Evolutionary conservation across 1,284 basidiomycete genomes (phyloP), one percentile per base, ranked within the genome.

Genomic region (Fomitopsis betulina): DNA sequence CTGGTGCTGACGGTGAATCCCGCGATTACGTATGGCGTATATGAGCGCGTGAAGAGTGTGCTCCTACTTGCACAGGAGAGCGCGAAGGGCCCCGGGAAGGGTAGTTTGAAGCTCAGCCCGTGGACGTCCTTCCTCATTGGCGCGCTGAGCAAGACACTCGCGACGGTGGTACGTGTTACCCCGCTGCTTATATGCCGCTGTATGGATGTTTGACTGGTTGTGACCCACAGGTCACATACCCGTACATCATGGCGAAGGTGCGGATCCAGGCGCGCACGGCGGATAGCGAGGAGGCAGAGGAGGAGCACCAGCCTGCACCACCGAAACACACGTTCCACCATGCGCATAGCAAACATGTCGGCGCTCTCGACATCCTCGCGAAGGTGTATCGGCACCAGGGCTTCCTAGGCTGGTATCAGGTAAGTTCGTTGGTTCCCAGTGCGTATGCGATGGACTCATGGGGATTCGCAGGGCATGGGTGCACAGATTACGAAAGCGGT

Each of bases 11-110:
- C 95, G 37, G 86, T 92, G 55, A 99, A 99, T 75, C 97, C 97
- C 2, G 96, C 97, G 21, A 98, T 99, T 75, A 99, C 97, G 1
- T 99, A 99, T 72, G 97, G 97, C 54, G 82, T 91, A 39, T 99
- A 94, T 70, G 96, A 99, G 77, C 84, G 95, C 54, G 81, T 97
- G 61, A 98, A 98, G 79, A 83, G 78, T 60, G 60, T 88, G 8
- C 69, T 89, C 30, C 72, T 89, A 21, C 71, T 83, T 40, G 82
- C 85, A 8, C 77, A 80, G 65, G 74, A 77, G 13, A 78, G 77
- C 52, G 76, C 67, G 40, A 61, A 76, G 15, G 81, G 82, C 5
- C 63, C 73, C 19, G 42, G 58, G 0, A 60, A 58, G 50, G 53
- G 63, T 40, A 67, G 67, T 12, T 75, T 77, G 3, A 93, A 90